A percentile compares a stretch with the other conserved stretches of the same genome.
phyloP scores from a whole-genome alignment of 495 filamentous ascomycete species.

The Xylaria cubensis region DNA sequence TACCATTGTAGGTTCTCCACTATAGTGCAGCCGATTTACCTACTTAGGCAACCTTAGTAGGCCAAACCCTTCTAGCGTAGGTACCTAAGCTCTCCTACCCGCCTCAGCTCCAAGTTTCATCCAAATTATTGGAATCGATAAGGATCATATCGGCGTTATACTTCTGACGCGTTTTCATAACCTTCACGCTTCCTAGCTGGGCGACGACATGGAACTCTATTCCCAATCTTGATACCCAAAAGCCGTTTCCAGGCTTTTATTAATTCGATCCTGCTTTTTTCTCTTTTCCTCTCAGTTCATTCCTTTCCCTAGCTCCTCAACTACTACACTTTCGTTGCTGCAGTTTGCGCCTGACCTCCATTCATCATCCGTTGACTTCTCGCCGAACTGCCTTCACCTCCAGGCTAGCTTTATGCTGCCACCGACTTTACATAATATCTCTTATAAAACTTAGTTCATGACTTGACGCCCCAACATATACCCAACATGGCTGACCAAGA shows the following conservation, averaged over 20 bases:
- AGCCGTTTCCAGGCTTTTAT: background rate
- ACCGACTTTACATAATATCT: background rate
- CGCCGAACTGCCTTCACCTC: background rate
- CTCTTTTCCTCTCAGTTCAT: background rate
- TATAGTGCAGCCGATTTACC: background rate
- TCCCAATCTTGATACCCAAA: background rate
- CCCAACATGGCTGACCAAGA: conserved; percentile 35
- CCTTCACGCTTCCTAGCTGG: background rate
- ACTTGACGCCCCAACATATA: background rate
- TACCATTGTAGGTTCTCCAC: background rate
- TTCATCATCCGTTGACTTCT: background rate
- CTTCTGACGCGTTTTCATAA: background rate
- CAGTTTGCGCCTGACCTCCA: background rate
- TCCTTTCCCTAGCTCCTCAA: background rate
- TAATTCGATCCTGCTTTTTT: background rate
- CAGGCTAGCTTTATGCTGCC: background rate
- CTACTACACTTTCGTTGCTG: background rate
- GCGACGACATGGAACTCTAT: background rate
- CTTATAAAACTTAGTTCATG: background rate
- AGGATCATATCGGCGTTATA: background rate
- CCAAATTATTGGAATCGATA: conserved; percentile 15
- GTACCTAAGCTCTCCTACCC: background rate
- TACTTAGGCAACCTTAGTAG: background rate
- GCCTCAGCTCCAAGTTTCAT: background rate
- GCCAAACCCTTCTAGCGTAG: background rate